These are phyloP conservation scores for Penicillium egyptiacum DNA, from an alignment of 495 filamentous ascomycete species.

Conservation along the genomic window DNA sequence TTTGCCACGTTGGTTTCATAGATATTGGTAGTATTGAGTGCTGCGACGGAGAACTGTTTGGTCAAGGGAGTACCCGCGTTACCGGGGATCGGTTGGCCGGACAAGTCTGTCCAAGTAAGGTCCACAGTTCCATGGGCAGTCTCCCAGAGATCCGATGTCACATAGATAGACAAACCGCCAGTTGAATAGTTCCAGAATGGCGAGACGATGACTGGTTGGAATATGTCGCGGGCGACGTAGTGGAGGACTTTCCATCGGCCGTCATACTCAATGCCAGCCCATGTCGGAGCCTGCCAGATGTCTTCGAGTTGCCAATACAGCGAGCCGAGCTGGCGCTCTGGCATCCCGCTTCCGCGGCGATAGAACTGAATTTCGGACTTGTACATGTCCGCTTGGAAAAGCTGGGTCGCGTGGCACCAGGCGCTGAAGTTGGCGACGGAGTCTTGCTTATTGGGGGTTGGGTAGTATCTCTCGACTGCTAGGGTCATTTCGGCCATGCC, in stretches of 20 bases:
- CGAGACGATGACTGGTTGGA: conserved; percentile 59
- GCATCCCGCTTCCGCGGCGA: conserved; percentile 59
- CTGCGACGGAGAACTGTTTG: conserved; percentile 54
- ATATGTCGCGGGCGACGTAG: conserved; percentile 60
- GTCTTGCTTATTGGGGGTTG: conserved; percentile 57
- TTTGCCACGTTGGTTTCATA: conserved; percentile 43
- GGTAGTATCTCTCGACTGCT: conserved; percentile 60
- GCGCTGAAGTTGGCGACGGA: conserved; percentile 63
- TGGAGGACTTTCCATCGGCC: conserved; percentile 68
- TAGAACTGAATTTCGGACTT: conserved; percentile 65
- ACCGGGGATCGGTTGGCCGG: conserved; percentile 32
- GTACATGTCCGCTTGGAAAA: conserved; percentile 70
- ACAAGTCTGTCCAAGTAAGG: conserved; percentile 43
- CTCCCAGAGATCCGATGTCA: conserved; percentile 51
- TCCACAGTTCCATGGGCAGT: conserved; percentile 34
- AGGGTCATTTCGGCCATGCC: conserved; percentile 67
- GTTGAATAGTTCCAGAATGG: conserved; percentile 60
- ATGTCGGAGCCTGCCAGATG: conserved; percentile 68
- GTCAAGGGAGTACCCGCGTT: conserved; percentile 35
- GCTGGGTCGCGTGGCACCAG: conserved; percentile 66
- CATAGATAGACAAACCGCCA: conserved; percentile 57
- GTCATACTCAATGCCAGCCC: conserved; percentile 64
- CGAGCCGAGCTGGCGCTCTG: conserved; percentile 60
- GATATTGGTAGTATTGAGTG: conserved; percentile 60
- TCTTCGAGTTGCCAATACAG: conserved; percentile 73